Base-by-base conservation (phyloP, 805 yeast genomes). In the Candida caryicola region DNA sequence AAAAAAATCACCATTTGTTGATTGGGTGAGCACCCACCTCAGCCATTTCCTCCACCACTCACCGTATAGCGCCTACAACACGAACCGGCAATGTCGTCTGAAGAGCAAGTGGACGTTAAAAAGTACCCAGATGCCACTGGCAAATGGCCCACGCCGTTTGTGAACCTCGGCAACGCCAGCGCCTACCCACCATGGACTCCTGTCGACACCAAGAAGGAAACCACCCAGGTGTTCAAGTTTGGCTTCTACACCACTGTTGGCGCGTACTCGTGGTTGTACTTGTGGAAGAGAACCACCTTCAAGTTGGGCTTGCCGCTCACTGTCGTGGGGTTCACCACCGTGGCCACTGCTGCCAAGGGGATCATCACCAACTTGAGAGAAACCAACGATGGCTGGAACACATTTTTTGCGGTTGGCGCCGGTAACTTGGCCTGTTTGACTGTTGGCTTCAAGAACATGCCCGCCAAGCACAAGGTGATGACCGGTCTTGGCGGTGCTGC, bases 331-430 rank as follows among this genome's bases (percentile, higher is more conserved):
- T 63, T 74, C 41, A 74, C 79, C 31, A 68, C 79, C 9, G 70
- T 70, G 16, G 79, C 80, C 31, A 69, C 77, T 19, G 73, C 77
- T 46, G 58, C 75, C 30, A 64, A 59, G 51, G 70, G 71, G 19
- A 66, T 76, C 17, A 45, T 76, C 23, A 69, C 83, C 45, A 82
- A 82, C 58, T 59, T 82, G 50, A 70, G 85, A 52, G 79, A 77
- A 57, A 72, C 69, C 54, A 78, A 77, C 51, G 85, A 81, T 52
- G 80, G 79, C 12, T 63, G 76, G 65, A 82, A 81, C 58, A 73
- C 77, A 14, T 73, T 78, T 51, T 79, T 85, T 84, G 76, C 77
- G 14, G 84, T 79, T 41, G 74, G 74, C 30, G 56, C 73, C 29
- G 73, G 69, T 42, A 76, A 74, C 53, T 57, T 73, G 50, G 64